Base-by-base conservation (phyloP, 768 basidiomycete species). In the Rubroboletus satanas region DNA sequence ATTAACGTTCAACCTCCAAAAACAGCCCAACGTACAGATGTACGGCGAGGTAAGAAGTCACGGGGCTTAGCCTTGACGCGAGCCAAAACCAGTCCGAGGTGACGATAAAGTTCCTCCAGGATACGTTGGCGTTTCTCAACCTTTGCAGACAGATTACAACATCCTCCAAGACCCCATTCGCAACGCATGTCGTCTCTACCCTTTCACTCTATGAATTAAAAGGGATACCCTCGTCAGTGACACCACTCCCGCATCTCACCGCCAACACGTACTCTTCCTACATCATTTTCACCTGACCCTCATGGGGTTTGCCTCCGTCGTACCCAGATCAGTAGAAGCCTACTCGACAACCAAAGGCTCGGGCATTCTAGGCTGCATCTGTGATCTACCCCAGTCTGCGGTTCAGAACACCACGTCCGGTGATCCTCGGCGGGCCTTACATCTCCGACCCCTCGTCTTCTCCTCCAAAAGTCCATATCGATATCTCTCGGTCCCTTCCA, bases 301-400 rank as follows among this genome's bases (percentile, higher is more conserved):
- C n/a, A n/a, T n/a, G n/a, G n/a, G n/a, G n/a, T 97, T 97, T 68
- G 93, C 94, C 7, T 96, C 93, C 74, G 85, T 97, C 63, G 81
- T 96, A 47, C 91, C 94, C 1, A 87, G 93, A 8, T 82, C 88
- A 0, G 73, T 71, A 31, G 67, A 66, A 5, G 85, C 77, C n/a
- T 85, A 88, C 60, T 62, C 71, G 17, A 43, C 41, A 11, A 52
- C 62, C 1, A 61, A 68, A 1, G 23, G 23, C 41, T 26, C 23
- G 21, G 41, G 41, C 41, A 42, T 42, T 3, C 23, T 42, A 42
- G 41, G 23, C 23, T 26, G 23, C 9, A 6, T 26, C 41, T 42
- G 8, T 42, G 41, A 42, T 4, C 4, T 14, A 15, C 4, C 14
- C 23, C 15, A 0, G 23, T 15, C 41, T 15, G 41, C 12, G 1